A percentile compares a stretch with the other conserved stretches of the same genome.
These are phyloP conservation scores for Knufia petricola DNA, from an alignment of 2,329 filamentous ascomycete species.

Conservation along the genomic window DNA sequence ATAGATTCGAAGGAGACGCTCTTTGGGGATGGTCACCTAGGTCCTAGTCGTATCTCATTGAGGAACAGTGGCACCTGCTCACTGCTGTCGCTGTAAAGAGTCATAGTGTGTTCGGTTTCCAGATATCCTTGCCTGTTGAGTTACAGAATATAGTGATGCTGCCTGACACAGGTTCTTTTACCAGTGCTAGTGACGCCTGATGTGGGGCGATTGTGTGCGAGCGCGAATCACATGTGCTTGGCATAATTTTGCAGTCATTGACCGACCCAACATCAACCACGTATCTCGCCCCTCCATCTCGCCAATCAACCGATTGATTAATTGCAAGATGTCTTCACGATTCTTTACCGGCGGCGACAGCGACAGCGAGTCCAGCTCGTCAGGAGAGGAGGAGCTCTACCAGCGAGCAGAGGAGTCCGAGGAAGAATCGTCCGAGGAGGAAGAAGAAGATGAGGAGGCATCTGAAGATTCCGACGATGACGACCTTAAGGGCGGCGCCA, in stretches of 20 bases:
- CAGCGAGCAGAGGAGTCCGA: constrained; percentile 53
- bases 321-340: constrained; percentile 50
- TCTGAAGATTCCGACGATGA: constrained; percentile 45
- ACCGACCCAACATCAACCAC: not conserved
- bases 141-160: no score
- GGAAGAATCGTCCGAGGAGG: constrained; percentile 46
- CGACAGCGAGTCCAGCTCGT: constrained; percentile 87
- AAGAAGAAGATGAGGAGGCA: constrained; percentile 46
- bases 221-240: no score
- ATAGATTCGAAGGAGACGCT: not conserved
- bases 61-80: no score
- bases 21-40: not conserved
- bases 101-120: no score
- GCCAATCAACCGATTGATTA: not conserved
- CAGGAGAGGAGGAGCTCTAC: constrained; percentile 92
- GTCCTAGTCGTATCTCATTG: no score
- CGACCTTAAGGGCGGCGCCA: constrained; percentile 59
- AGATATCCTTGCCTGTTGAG: no score
- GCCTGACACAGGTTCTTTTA: no score
- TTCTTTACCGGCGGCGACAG: constrained; percentile 96
- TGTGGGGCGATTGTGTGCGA: no score
- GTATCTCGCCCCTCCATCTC: not conserved
- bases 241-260: not conserved
- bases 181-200: no score
- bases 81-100: no score